Evolutionary conservation across 805 yeast species (phyloP).

Genomic region (Hemisphaericaspora nanyangensis): DNA sequence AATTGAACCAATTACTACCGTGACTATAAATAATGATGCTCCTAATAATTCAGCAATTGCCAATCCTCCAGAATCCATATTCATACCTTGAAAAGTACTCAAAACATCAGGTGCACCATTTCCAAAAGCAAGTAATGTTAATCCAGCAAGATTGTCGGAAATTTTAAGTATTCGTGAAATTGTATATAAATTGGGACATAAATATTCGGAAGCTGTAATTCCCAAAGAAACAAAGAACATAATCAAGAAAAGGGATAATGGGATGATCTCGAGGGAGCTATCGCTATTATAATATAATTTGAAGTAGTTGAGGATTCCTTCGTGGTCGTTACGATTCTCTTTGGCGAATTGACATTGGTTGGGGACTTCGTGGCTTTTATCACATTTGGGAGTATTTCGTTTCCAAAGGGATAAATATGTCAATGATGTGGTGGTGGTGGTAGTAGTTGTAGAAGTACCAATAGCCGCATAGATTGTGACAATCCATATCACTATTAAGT

Average conservation of each 20-base stretch:
- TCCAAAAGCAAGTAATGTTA: conserved; percentile 85
- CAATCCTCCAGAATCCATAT: conserved; percentile 62
- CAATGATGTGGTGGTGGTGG: no score
- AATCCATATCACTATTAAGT: conserved; percentile 1
- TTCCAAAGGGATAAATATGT: no score
- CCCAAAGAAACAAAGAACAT: conserved; percentile 64
- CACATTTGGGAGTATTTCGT: no score
- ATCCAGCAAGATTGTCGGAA: conserved; percentile 77
- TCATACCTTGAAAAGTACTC: conserved; percentile 79
- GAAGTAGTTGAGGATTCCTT: conserved; percentile 38
- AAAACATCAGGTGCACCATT: conserved; percentile 91
- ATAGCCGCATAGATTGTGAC: not conserved
- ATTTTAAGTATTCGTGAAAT: conserved; percentile 60
- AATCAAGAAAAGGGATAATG: conserved; percentile 22
- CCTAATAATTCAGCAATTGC: conserved; percentile 93
- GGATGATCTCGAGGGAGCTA: conserved; percentile 10
- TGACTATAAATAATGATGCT: conserved; percentile 77
- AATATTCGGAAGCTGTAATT: conserved; percentile 72
- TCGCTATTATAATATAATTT: conserved; percentile 28
- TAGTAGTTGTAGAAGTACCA: not conserved
- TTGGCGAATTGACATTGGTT: conserved; percentile 34
- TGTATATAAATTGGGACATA: conserved; percentile 73
- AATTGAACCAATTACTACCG: conserved; percentile 79
- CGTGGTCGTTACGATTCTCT: conserved; percentile 27
- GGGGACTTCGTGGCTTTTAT: no score